Conservation (phyloP, 371 early-diverging fungal genomes). For the Circinella umbellata region DNA sequence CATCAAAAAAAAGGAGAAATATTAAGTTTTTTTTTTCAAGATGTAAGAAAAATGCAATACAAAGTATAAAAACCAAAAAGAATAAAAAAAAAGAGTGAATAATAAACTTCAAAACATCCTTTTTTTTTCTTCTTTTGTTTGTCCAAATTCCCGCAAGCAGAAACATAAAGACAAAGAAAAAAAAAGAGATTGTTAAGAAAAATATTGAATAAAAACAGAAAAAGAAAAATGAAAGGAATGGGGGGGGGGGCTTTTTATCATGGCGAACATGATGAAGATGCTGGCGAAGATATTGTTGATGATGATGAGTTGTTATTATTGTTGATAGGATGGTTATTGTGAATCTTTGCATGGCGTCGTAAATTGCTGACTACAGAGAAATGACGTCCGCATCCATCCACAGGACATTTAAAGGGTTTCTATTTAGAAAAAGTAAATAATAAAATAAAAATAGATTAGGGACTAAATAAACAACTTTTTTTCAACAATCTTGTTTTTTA, state of each 20-base stretch:
- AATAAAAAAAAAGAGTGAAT: too few species aligned
- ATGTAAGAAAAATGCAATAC: too few species aligned
- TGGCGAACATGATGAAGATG: constrained; percentile 5
- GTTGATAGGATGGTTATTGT: constrained; percentile 20
- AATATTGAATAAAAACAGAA: too few species aligned
- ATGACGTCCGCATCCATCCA: constrained; percentile 42
- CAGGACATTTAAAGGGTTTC: constrained; percentile 50
- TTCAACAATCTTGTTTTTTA: not conserved
- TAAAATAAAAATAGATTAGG: not conserved
- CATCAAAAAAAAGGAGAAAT: too few species aligned
- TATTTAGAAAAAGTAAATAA: constrained; percentile 4
- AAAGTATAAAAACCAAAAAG: too few species aligned
- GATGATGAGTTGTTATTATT: constrained; percentile 7
- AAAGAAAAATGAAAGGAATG: constrained; percentile 3
- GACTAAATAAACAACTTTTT: not conserved
- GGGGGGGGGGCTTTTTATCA: constrained; percentile 4
- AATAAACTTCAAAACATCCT: too few species aligned
- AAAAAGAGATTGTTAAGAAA: too few species aligned
- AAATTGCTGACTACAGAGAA: constrained; percentile 50
- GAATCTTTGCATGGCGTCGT: constrained; percentile 50
- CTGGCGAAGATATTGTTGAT: constrained; percentile 17
- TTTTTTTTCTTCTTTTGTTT: too few species aligned
- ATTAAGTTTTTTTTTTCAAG: too few species aligned
- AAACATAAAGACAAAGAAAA: too few species aligned
- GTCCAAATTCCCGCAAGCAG: not conserved